Percentiles rank a stretch among this genome's conserved stretches.
phyloP scores from a whole-genome alignment of 2,329 filamentous ascomycete genomes.

The Fusarium redolens region DNA sequence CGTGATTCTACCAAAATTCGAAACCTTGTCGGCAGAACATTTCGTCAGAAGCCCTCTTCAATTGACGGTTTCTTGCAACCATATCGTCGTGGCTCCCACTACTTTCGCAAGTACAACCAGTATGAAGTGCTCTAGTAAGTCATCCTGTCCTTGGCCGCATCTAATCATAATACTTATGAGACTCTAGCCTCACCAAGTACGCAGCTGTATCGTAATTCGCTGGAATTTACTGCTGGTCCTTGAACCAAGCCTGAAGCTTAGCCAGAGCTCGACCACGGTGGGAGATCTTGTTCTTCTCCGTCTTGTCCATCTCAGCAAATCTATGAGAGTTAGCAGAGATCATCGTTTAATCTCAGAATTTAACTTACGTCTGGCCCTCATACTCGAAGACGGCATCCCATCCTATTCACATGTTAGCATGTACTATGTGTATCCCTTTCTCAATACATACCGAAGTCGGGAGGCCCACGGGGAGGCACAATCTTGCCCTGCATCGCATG shows the following conservation, averaged over 20 bases:
- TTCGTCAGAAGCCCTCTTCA: slow-evolving; percentile 56
- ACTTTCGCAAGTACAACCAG: slow-evolving; percentile 76
- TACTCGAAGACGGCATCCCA: slow-evolving; percentile 99
- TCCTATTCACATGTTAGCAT: slow-evolving; percentile 62
- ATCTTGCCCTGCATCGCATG: slow-evolving; percentile 71
- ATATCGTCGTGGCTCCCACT: slow-evolving; percentile 77
- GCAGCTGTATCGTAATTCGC: not conserved
- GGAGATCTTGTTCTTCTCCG: slow-evolving; percentile 89
- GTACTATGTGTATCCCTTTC: not conserved
- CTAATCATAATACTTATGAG: slow-evolving; percentile 6
- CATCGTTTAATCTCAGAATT: not conserved
- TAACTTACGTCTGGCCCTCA: slow-evolving; percentile 79
- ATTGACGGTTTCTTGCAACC: slow-evolving; percentile 67
- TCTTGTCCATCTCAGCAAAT: slow-evolving; percentile 94
- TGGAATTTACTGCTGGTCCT: slow-evolving; percentile 49
- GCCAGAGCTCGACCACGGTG: slow-evolving; percentile 89
- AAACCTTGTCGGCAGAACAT: slow-evolving; percentile 63
- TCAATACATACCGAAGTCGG: slow-evolving; percentile 76
- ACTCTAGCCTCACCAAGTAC: slow-evolving; percentile 33
- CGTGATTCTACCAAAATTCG: slow-evolving; percentile 73
- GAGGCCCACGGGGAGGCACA: slow-evolving; percentile 83
- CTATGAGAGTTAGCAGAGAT: slow-evolving; percentile 51
- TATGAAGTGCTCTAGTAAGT: slow-evolving; percentile 84
- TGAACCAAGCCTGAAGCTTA: slow-evolving; percentile 87
- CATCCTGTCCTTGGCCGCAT: not conserved